phyloP scores from a whole-genome alignment of 78 protist species.

The Dictyostelium discoideum region DNA sequence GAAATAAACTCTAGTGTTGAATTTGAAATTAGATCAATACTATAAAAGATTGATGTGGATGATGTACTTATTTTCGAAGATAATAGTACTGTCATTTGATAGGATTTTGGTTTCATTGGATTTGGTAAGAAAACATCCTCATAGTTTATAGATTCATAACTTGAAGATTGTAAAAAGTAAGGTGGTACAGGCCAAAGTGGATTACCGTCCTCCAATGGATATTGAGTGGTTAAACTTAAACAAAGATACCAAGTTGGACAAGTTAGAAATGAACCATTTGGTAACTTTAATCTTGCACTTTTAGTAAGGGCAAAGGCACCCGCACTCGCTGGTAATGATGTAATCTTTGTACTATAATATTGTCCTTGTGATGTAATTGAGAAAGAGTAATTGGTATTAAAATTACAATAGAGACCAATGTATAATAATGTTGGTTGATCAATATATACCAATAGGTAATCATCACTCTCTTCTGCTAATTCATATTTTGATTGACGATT shows the following conservation, averaged over 20 bases:
- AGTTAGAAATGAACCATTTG: not conserved
- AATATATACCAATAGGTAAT: not conserved
- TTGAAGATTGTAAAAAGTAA: not conserved
- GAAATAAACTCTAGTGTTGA: not conserved
- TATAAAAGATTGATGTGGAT: not conserved
- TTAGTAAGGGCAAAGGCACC: conserved; percentile 10
- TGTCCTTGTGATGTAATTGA: not conserved
- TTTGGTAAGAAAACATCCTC: not conserved
- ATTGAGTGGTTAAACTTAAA: not conserved
- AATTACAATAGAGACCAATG: conserved; percentile 16
- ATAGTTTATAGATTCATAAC: not conserved
- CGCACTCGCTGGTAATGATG: not conserved
- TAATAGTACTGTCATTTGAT: conserved; percentile 21
- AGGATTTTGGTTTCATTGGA: not conserved
- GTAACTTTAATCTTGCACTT: conserved; percentile 14
- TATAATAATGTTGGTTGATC: conserved; percentile 11
- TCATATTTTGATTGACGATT: not conserved
- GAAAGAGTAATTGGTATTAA: conserved; percentile 22
- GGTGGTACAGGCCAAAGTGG: conserved; percentile 65
- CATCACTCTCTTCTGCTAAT: conserved; percentile 24
- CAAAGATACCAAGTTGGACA: conserved; percentile 22
- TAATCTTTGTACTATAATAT: not conserved
- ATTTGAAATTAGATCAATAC: not conserved
- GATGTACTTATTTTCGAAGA: not conserved
- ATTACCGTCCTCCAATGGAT: not conserved